phyloP scores from a whole-genome alignment of 495 filamentous ascomycete genomes.

The Clohesyomyces aquaticus region DNA sequence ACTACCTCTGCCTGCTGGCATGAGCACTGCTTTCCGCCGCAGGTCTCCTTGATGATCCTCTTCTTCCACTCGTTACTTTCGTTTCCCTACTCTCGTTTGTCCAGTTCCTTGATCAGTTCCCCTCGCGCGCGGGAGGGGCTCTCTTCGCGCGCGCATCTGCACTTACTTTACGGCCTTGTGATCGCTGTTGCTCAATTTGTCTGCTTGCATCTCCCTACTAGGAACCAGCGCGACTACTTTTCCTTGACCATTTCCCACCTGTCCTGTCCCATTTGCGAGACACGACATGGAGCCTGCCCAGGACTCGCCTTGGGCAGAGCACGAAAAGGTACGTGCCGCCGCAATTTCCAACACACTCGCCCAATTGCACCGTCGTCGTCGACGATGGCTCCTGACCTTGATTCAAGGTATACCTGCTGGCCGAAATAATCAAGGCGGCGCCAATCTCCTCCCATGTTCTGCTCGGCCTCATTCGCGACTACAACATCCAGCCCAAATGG shows the following conservation, averaged over 20 bases:
- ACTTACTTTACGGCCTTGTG: slow-evolving; percentile 39
- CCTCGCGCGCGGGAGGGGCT: slow-evolving; percentile 23
- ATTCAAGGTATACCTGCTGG: slow-evolving; percentile 56
- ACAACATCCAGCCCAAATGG: slow-evolving; percentile 59
- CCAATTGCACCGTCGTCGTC: slow-evolving; percentile 18
- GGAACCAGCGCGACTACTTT: slow-evolving; percentile 27
- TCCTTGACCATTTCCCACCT: slow-evolving; percentile 28
- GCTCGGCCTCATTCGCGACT: slow-evolving; percentile 55
- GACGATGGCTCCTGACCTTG: slow-evolving; percentile 22
- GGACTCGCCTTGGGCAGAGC: slow-evolving; percentile 57
- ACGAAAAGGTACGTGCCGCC: slow-evolving; percentile 59
- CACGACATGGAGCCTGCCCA: slow-evolving; percentile 37
- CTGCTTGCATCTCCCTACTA: slow-evolving; percentile 36
- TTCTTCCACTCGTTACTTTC: slow-evolving; percentile 36
- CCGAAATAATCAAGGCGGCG: slow-evolving; percentile 65
- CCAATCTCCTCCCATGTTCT: slow-evolving; percentile 56
- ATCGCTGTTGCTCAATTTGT: slow-evolving; percentile 39
- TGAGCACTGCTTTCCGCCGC: slow-evolving; percentile 24
- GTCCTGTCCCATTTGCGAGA: slow-evolving; percentile 15
- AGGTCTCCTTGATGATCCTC: slow-evolving; percentile 32
- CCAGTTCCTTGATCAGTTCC: slow-evolving; percentile 17
- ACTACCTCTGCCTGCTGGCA: slow-evolving; percentile 38
- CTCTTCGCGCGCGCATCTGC: slow-evolving; percentile 40
- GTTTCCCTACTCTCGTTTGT: slow-evolving; percentile 38
- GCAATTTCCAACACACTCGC: not conserved